Evolutionary conservation across 2,329 filamentous ascomycete genomes (phyloP).

Genomic region (Dryadomyces quercivorus): DNA sequence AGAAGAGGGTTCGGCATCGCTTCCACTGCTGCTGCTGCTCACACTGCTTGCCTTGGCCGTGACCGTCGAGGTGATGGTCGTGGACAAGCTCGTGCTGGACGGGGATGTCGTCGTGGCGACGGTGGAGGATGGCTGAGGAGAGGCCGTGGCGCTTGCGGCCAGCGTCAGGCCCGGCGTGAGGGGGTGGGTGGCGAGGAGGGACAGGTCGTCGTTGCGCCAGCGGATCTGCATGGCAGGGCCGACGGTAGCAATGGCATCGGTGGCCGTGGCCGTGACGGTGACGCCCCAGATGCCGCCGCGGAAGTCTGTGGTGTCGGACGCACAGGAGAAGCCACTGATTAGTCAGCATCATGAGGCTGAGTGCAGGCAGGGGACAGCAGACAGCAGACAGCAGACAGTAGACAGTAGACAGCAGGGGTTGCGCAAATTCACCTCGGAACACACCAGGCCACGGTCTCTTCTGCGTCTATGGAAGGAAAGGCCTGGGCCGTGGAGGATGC

Average conservation of each 20-base stretch:
- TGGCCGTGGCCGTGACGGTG: constrained; percentile 10
- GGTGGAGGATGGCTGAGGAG: neutral
- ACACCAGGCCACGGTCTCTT: constrained; percentile 14
- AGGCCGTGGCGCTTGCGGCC: neutral
- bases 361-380: too few relatives aligned
- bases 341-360: neutral
- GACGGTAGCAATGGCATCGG: constrained; percentile 16
- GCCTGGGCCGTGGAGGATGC: constrained; percentile 7
- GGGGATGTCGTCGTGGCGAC: neutral
- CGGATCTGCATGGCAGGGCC: constrained; percentile 27
- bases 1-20: too few relatives aligned
- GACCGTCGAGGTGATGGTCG: neutral
- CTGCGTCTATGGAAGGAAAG: constrained; percentile 10
- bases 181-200: constrained; percentile 23
- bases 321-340: constrained; percentile 23
- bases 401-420: too few relatives aligned
- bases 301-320: constrained; percentile 27
- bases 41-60: neutral
- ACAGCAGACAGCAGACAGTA: too few relatives aligned
- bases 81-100: too few relatives aligned
- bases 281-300: constrained; percentile 27
- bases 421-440: constrained; percentile 12
- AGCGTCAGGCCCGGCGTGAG: constrained; percentile 20
- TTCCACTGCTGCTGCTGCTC: too few relatives aligned
- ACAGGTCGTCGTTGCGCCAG: constrained; percentile 22